phyloP scores from a whole-genome alignment of 1,284 basidiomycete genomes.

The Entoloma clypeatum region DNA sequence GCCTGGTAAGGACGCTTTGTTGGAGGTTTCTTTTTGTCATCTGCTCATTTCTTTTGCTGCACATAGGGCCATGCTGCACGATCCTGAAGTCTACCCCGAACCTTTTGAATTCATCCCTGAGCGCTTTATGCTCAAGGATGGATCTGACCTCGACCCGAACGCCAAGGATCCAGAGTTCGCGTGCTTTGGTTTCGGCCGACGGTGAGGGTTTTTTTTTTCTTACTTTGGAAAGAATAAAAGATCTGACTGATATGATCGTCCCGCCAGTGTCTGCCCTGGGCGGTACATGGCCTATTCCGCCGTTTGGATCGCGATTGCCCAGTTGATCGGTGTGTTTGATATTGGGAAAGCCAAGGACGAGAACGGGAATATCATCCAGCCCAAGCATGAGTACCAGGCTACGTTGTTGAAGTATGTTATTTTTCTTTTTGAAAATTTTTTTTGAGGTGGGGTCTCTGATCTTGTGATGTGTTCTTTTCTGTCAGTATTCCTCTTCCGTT shows the following conservation, averaged over 20 bases:
- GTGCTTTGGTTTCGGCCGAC: conserved; percentile 21
- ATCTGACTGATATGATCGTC: neutral
- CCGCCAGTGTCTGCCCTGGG: conserved; percentile 29
- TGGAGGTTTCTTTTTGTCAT: neutral
- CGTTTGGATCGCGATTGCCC: conserved; percentile 36
- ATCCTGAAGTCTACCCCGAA: conserved; percentile 35
- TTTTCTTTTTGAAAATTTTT: neutral
- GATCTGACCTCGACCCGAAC: conserved; percentile 13
- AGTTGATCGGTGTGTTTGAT: conserved; percentile 34
- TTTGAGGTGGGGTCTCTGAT: neutral
- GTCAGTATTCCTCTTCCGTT: conserved; percentile 29
- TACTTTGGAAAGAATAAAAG: neutral
- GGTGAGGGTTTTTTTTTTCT: conserved; percentile 7
- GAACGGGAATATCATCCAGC: conserved; percentile 27
- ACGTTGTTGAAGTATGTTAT: conserved; percentile 27
- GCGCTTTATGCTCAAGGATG: conserved; percentile 28
- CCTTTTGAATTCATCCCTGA: conserved; percentile 37
- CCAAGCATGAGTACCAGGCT: conserved; percentile 20
- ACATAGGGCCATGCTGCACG: conserved; percentile 37
- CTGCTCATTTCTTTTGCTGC: neutral
- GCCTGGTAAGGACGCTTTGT: conserved; percentile 21
- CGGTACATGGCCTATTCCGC: conserved; percentile 32
- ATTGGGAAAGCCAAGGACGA: conserved; percentile 28
- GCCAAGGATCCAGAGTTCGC: conserved; percentile 18
- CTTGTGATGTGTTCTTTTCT: neutral